Evolutionary conservation across 1,284 basidiomycete species (phyloP), one percentile per base, ranked within the genome.

Genomic region (Trametes polyzona): DNA sequence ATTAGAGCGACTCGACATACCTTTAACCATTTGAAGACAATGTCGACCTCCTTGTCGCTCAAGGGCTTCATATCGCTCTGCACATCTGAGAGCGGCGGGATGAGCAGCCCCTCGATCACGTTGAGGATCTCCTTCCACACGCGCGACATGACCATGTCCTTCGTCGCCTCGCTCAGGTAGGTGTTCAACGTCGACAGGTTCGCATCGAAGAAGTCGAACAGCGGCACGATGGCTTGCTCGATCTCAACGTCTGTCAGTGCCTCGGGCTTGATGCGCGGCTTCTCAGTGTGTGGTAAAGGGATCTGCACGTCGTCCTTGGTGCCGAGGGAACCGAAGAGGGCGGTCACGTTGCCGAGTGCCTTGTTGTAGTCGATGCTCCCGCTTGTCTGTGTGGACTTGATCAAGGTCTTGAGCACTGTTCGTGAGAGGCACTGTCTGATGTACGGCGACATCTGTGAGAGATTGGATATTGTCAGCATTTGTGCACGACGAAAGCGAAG

Each of bases 11-110:
- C 4, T 7, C 8, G 3, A 67, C 76, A 23, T 58, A 92, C 93
- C 83, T 94, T 95, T 48, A 98, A 75, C 97, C 97, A 99, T 71
- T 96, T 97, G 78, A 98, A 95, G 10, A 96, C 96, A 54, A 99
- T 91, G 69, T 98, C 96, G 26, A 98, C 92, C 76, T 98, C 96
- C 75, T 96, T 95, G 67, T 97, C 96, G 32, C 83, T 88, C 66
- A 99, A 72, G 12, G 95, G 90, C 63, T 90, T 88, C 93, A 98
- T 92, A 55, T 93, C 90, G 52, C 94, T 95, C 9, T 89, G 81
- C n/a, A 86, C 79, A 62, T 97, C 95, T 6, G 92, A 93, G 52
- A 99, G 75, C 1, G 96, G 93, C 3, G 97, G 97, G 4, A 99
- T 88, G 51, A 99, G 84, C 67, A 99, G 76, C 7, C 86, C 86